Evolutionary conservation across 1,284 basidiomycete species (phyloP), one percentile per base, ranked within the genome.

Genomic region (Fomitopsis betulina): DNA sequence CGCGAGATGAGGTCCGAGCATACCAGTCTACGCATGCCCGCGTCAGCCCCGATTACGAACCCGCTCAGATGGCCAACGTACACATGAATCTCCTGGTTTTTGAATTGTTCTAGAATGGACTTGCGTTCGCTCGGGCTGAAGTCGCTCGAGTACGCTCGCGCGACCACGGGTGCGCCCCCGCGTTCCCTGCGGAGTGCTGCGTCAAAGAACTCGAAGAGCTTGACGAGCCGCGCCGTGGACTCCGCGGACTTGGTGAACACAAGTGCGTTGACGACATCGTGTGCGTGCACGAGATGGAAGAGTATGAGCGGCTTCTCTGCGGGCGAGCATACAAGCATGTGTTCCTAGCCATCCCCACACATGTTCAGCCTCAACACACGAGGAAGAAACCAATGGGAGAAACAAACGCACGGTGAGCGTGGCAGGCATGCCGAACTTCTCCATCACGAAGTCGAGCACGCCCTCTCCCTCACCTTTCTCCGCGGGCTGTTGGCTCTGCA

Each of bases 211-310:
- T 89, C 83, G 62, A 98, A 84, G 4, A 98, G 79, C 55, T 81
- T 83, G 19, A 96, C 89, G 8, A 99, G 84, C 12, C 96, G 82
- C 1, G 81, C 76, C 0, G 96, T 93, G 0, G 93, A 93, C 68
- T 98, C 96, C 12, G 97, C 90, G 0, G 91, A 94, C 73, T 98
- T 99, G 9, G 95, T 97, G 76, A 99, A 99, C 53, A 96, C 89
- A 23, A 99, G 79, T 0, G 90, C 91, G 60, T 90, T 90, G 12
- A 73, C 78, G 19, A 94, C 77, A 13, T 74, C 68, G 49, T 76
- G 77, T 5, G 73, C 68, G 67, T 91, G 87, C 3, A 98, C 77
- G 39, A 99, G 85, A 67, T 97, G 82, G 70, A 98, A 89, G 49
- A 99, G 83, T 60, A 93, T 80, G 13, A 99, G 82, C 1, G 96